Evolutionary conservation across 2,329 filamentous ascomycete genomes (phyloP).

Genomic region (Pyrenochaeta sp.): DNA sequence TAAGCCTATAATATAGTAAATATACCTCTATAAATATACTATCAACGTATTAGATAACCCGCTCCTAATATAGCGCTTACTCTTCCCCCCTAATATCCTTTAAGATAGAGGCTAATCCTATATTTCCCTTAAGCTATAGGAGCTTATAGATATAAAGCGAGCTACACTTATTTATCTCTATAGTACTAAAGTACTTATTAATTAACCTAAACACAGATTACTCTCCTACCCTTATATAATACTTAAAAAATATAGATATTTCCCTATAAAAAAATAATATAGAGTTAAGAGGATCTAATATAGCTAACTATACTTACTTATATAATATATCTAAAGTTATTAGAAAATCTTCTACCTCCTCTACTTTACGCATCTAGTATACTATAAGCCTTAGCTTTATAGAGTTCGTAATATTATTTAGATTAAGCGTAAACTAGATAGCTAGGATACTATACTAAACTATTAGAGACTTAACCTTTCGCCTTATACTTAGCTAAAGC

Average conservation of each 20-base stretch:
- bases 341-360: not conserved
- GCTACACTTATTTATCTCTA: conserved; percentile 3
- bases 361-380: not conserved
- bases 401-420: conserved; percentile 6
- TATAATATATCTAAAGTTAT: not conserved
- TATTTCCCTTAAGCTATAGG: conserved; percentile 2
- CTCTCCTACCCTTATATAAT: conserved; percentile 5
- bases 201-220: not conserved
- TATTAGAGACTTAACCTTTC: conserved; percentile 5
- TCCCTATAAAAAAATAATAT: conserved; percentile 2
- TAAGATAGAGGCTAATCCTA: not conserved
- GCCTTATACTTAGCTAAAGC: not conserved
- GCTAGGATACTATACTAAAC: conserved; percentile 1
- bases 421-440: conserved; percentile 7
- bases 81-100: not conserved
- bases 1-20: no score
- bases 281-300: conserved; percentile 1
- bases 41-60: not conserved
- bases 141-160: not conserved
- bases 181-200: conserved; percentile 1
- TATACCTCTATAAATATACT: conserved; percentile 3
- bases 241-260: conserved; percentile 1
- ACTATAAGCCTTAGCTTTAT: conserved; percentile 3
- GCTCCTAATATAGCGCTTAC: not conserved
- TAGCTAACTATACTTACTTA: not conserved